phyloP scores from a whole-genome alignment of 805 yeast genomes.

The Nematodospora valgi region DNA sequence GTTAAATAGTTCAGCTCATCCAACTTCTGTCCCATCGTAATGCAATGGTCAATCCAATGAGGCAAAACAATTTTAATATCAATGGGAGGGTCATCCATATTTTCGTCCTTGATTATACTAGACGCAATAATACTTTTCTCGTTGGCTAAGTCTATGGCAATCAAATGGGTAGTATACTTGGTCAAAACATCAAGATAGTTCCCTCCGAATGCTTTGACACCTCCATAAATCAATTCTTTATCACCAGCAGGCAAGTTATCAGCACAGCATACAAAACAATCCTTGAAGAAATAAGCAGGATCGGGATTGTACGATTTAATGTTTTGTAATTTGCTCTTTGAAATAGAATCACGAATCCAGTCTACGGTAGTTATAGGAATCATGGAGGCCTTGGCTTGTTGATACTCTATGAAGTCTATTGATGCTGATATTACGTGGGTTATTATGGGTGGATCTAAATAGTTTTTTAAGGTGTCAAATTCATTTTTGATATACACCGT shows the following conservation, averaged over 20 bases:
- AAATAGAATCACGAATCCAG: conserved; percentile 56
- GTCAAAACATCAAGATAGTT: conserved; percentile 60
- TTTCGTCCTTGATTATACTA: conserved; percentile 20
- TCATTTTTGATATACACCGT: conserved; percentile 14
- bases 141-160: conserved; percentile 51
- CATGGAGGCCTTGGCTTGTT: conserved; percentile 46
- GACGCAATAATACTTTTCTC: conserved; percentile 60
- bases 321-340: conserved; percentile 41
- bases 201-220: conserved; percentile 77
- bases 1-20: conserved; percentile 50
- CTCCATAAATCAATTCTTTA: conserved; percentile 63
- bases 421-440: conserved; percentile 54
- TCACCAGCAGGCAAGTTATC: conserved; percentile 58
- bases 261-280: conserved; percentile 55
- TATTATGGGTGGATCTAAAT: conserved; percentile 11
- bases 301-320: conserved; percentile 68
- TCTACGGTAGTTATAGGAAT: conserved; percentile 61
- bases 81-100: conserved; percentile 24
- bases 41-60: conserved; percentile 74
- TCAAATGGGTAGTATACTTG: conserved; percentile 73
- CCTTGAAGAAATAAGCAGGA: conserved; percentile 60
- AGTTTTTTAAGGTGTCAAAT: conserved; percentile 9
- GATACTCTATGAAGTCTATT: conserved; percentile 50
- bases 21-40: conserved; percentile 47
- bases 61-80: conserved; percentile 66